Percentiles rank a stretch among this genome's conserved stretches.
These are phyloP conservation scores for Plasmodium inui DNA, from an alignment of 169 alveolate species.

Conservation along the genomic window DNA sequence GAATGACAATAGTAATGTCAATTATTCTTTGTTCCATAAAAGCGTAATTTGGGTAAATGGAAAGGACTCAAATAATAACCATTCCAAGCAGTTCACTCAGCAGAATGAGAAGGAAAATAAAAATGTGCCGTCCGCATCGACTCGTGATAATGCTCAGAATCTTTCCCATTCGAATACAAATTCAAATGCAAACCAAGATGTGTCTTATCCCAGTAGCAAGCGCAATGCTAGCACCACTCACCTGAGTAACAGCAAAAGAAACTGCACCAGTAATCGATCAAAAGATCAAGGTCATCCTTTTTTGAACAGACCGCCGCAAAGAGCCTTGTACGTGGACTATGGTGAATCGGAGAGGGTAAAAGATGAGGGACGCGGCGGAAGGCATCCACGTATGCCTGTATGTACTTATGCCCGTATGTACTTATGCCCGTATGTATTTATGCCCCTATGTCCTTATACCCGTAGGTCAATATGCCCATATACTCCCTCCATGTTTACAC, in stretches of 20 bases:
- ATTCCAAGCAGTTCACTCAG: conserved; percentile 2
- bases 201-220: background rate
- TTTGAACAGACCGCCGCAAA: background rate
- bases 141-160: background rate
- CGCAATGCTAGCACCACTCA: background rate
- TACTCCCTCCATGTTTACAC: background rate
- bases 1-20: background rate
- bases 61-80: background rate
- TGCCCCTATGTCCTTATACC: background rate
- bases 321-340: background rate
- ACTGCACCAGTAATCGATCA: background rate
- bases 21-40: background rate
- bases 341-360: conserved; percentile 19
- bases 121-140: background rate
- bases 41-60: background rate
- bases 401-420: background rate
- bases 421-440: background rate
- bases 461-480: no score
- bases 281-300: conserved; percentile 10
- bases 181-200: background rate
- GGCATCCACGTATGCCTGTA: background rate
- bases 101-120: background rate
- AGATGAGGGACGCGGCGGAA: background rate
- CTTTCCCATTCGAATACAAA: background rate
- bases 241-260: background rate